Evolutionary conservation across 768 basidiomycete species (phyloP), one percentile per base, ranked within the genome.

Genomic region (Lactifluus rugatus): DNA sequence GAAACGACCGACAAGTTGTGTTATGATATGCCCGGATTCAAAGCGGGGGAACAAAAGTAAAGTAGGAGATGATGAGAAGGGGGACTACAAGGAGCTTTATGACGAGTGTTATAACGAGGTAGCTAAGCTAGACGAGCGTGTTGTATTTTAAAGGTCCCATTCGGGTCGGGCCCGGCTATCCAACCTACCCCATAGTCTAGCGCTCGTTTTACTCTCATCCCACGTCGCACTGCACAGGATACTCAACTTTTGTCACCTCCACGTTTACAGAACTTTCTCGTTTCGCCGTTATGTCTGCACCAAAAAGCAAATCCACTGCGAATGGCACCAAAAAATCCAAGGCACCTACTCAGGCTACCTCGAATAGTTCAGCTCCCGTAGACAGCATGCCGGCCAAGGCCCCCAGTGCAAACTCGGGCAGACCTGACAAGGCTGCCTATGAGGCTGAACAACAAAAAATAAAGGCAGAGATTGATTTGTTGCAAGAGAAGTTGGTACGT

Each of bases 1-100:
- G 45, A 99, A 99, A 75, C 85, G 96, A 65, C 95, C 96, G 34
- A 99, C 96, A 49, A 95, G 93, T 65, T 97, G 94, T 71, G 94
- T 99, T 5, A 89, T 99, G 83, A 78, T 98, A 52, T 93, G 89
- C 70, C 89, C 90, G 1, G 77, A 85, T 68, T 78, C 82, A 69
- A 89, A 90, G 70, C 83, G 81, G 70, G 87, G 84, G 68, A 69
- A 71, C 48, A 84, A 82, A 66, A 73, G 76, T 66, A 85, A 87
- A 65, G 78, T 74, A 16, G 73, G 70, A 5, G 84, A 82, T 44
- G 80, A 70, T 46, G 85, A 80, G 41, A 82, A 91, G 60, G 85
- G 87, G 56, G 94, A 96, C 67, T 95, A 89, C 73, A 79, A 79
- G 69, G 88, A 91, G 67, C 72, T 88, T 60, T 93, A 94, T 71